phyloP scores from a whole-genome alignment of 495 filamentous ascomycete species.

The Annulohypoxylon bovei region DNA sequence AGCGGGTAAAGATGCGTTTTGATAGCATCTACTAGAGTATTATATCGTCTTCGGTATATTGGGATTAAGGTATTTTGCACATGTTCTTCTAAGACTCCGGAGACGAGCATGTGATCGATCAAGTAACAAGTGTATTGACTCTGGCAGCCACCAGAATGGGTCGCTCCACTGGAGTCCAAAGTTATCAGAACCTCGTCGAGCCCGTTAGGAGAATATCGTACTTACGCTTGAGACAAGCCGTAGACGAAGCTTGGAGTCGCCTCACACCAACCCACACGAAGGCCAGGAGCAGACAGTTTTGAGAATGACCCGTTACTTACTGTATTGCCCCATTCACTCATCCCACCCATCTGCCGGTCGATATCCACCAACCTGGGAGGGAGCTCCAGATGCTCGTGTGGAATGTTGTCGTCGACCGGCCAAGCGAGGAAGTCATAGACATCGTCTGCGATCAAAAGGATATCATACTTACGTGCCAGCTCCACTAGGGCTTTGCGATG shows the following conservation, averaged over 20 bases:
- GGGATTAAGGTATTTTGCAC: conserved; percentile 54
- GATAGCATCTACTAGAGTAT: conserved; percentile 64
- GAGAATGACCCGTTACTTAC: conserved; percentile 80
- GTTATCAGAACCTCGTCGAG: conserved; percentile 18
- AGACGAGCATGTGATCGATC: conserved; percentile 66
- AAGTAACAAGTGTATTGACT: conserved; percentile 72
- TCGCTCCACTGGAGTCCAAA: conserved; percentile 62
- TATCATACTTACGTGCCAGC: conserved; percentile 75
- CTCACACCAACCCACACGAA: conserved; percentile 80
- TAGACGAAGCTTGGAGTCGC: conserved; percentile 69
- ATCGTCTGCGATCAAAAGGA: conserved; percentile 77
- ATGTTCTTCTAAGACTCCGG: conserved; percentile 58
- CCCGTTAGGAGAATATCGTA: neutral
- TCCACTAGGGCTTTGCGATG: conserved; percentile 67
- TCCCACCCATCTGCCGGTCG: conserved; percentile 68
- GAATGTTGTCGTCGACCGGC: conserved; percentile 51
- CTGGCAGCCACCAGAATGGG: conserved; percentile 73
- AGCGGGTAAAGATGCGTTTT: conserved; percentile 66
- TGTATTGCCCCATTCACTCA: conserved; percentile 70
- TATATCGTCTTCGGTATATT: conserved; percentile 66
- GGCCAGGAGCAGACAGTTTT: conserved; percentile 78
- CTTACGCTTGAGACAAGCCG: conserved; percentile 72
- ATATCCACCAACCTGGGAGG: conserved; percentile 78
- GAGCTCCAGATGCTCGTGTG: conserved; percentile 50
- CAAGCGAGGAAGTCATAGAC: conserved; percentile 85